Evolutionary conservation across 2,329 filamentous ascomycete genomes (phyloP), one percentile per base, ranked within the genome.

Genomic region (Monosporascus cannonballus): DNA sequence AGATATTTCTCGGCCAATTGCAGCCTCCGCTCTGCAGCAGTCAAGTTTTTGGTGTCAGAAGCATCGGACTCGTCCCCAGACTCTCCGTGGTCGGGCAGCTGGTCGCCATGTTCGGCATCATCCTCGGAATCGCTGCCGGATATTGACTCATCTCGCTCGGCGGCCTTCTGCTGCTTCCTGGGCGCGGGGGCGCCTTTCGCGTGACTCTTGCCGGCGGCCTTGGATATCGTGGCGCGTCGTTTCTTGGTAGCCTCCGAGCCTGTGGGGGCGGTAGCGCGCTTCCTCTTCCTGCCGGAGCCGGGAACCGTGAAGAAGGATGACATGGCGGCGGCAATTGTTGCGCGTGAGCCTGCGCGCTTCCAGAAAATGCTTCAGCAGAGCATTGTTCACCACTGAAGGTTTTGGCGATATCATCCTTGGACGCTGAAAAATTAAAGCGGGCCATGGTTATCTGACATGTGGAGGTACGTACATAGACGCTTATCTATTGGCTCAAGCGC

Each of bases 281-380:
- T 97, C 64, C 94, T 81, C 80, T 97, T 97, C 75, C 89, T 90
- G 67, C 93, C 87, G 49, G 88, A 87, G 41, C 88, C 87, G 6
- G 94, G 91, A 39, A 87, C 77, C 49, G 92, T 96, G 73, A 99
- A 99, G 73, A 97, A 99, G 39, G 92, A 96, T 65, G 93, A 96
- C 92, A 96, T 27, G 25, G 42, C 20, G 24, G 24, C 24, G 22
- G 24, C 42, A 38, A 46, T 50, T 50, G 38, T 22, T 44, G 42
- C 42, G 20, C 22, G 24, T 46, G 22, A 46, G 25, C 24, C 22
- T 46, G 42, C 42, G 42, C 42, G 42, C 7, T 14, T 14, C 11
- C 24, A 46, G 42, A n/a, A 27, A 46, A 30, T 18, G 14, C 22
- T 46, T 14, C 42, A 25, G 14, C 14, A 46, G 11, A 11, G 17